A percentile compares a stretch with the other conserved stretches of the same genome.
Conservation (phyloP, 2,329 filamentous ascomycete species). For the Fonsecaea monophora region DNA sequence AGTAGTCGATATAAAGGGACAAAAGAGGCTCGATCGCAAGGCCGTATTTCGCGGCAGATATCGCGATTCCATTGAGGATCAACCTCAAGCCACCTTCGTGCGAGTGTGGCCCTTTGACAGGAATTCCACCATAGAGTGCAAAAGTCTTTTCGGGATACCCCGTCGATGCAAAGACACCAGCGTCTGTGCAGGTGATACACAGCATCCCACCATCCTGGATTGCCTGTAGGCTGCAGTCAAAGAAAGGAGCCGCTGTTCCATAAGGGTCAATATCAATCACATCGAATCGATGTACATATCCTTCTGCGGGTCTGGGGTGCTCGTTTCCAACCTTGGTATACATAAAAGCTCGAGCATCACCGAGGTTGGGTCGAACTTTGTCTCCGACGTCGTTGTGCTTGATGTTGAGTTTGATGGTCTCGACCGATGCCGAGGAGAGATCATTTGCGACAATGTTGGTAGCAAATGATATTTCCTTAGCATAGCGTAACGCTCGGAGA, state of each 20-base stretch:
- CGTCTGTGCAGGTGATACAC: constrained; percentile 96
- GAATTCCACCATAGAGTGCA: constrained; percentile 89
- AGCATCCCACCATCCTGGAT: constrained; percentile 87
- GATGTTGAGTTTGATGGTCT: constrained; percentile 83
- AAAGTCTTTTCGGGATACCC: constrained; percentile 95
- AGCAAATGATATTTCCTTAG: constrained; percentile 84
- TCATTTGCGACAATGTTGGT: constrained; percentile 90
- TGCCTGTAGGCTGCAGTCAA: constrained; percentile 87
- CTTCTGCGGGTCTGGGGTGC: constrained; percentile 46
- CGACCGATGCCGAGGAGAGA: constrained; percentile 75
- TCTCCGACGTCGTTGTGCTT: constrained; percentile 77
- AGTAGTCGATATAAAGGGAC: constrained; percentile 95
- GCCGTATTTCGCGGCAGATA: constrained; percentile 82
- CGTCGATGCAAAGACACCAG: constrained; percentile 90
- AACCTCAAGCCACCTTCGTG: constrained; percentile 90
- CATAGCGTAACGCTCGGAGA: constrained; percentile 87
- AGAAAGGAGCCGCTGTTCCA: constrained; percentile 88
- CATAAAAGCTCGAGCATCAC: constrained; percentile 91
- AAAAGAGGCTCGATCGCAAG: constrained; percentile 87
- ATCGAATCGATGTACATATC: constrained; percentile 70
- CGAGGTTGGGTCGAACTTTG: constrained; percentile 74
- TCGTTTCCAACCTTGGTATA: constrained; percentile 69
- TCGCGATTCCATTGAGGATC: constrained; percentile 81
- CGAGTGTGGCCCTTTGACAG: constrained; percentile 81
- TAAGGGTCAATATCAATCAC: constrained; percentile 98